Evolutionary conservation across 2,329 filamentous ascomycete genomes (phyloP).

Genomic region (Zasmidium citrigriseum): DNA sequence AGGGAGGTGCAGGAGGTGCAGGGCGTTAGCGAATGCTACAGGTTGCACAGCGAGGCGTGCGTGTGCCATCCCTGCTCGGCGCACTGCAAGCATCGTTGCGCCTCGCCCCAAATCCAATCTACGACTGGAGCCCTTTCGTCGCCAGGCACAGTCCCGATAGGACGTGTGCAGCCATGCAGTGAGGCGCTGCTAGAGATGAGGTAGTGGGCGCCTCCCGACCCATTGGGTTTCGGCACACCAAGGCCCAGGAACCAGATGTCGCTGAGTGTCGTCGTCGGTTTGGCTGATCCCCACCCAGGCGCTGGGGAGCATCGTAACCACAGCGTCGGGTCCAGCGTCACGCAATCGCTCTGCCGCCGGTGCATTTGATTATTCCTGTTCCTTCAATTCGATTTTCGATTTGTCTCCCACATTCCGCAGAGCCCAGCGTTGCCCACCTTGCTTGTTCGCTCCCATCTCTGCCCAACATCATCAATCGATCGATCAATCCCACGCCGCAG

Average conservation of each 20-base stretch:
- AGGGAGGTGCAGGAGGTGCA: conserved; percentile 8
- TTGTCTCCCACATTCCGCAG: not conserved
- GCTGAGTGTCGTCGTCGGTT: conserved; percentile 9
- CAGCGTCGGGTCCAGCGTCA: conserved; percentile 14
- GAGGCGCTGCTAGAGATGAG: conserved; percentile 13
- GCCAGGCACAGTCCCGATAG: not conserved
- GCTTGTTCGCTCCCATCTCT: not conserved
- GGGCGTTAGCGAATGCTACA: conserved; percentile 5
- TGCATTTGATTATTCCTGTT: conserved; percentile 2
- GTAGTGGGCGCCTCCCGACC: conserved; percentile 8
- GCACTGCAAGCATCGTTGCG: conserved; percentile 7
- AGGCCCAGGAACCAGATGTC: conserved; percentile 18
- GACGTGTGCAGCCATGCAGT: conserved; percentile 5
- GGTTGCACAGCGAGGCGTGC: conserved; percentile 11
- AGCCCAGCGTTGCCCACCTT: not conserved
- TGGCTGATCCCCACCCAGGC: conserved; percentile 13
- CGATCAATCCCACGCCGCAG: not conserved
- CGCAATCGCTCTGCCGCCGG: conserved; percentile 1
- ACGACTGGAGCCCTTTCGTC: too few relatives aligned
- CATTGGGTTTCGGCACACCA: conserved; percentile 16
- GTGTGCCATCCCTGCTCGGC: conserved; percentile 11
- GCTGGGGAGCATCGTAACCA: conserved; percentile 5
- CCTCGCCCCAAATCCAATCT: conserved; percentile 3
- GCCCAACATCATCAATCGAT: not conserved
- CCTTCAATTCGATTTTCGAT: not conserved